Conservation (phyloP, 441 rosid species). For the Adansonia madagascariensis region DNA sequence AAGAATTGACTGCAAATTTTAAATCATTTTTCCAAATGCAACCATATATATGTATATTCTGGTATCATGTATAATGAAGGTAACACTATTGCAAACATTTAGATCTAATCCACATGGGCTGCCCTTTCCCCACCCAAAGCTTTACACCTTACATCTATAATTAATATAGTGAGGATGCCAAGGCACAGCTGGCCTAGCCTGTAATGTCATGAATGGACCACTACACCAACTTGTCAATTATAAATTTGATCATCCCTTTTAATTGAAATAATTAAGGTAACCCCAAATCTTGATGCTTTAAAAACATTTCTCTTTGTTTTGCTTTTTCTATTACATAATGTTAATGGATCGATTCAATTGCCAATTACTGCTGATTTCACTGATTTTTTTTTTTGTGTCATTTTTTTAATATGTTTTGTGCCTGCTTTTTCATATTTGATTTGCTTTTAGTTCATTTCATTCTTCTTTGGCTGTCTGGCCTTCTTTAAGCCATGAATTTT, state of each 20-base stretch:
- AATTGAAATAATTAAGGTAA: constrained; percentile 1
- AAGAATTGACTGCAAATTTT: neutral
- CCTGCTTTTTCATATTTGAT: neutral
- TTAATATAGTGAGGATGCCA: neutral
- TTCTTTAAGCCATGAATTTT: neutral
- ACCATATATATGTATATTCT: neutral
- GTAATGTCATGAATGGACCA: constrained; percentile 19
- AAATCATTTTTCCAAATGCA: neutral
- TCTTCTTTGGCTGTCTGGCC: neutral
- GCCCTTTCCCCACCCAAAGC: neutral
- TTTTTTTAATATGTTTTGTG: neutral
- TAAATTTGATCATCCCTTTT: neutral
- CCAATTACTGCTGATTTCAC: neutral
- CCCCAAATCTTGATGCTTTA: neutral
- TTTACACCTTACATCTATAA: too few relatives aligned
- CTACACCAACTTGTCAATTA: neutral
- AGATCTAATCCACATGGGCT: constrained; percentile 16
- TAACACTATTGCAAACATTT: neutral
- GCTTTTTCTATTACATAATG: neutral
- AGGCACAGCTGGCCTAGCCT: constrained; percentile 2
- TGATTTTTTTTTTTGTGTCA: neutral
- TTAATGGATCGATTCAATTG: neutral
- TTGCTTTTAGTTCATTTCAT: neutral
- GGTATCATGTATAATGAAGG: neutral
- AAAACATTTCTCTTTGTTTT: neutral